Conservation (phyloP, 371 early-diverging fungal species). For the Lichtheimia ornata region DNA sequence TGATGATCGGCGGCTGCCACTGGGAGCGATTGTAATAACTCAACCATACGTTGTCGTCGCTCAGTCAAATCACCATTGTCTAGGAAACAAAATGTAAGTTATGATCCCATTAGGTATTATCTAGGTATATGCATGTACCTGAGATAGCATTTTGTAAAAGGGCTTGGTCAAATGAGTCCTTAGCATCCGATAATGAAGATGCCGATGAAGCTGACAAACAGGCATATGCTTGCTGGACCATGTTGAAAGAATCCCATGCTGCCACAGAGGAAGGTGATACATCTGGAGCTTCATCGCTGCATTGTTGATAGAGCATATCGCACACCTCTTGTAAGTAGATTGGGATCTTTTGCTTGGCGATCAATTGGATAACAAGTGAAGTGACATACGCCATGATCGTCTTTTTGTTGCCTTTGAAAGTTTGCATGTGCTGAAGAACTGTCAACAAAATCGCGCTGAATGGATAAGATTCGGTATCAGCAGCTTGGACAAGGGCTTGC, state of each 20-base stretch:
- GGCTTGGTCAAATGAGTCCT: not conserved
- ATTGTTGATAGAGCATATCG: conserved; percentile 10
- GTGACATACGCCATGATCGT: conserved; percentile 40
- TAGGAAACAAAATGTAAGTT: too few relatives aligned
- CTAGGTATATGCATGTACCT: not conserved
- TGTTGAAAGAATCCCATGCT: not conserved
- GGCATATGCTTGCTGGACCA: not conserved
- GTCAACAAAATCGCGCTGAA: conserved; percentile 62
- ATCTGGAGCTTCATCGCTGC: not conserved
- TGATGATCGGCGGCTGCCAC: conserved; percentile 21
- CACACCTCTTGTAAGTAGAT: conserved; percentile 26
- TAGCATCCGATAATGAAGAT: not conserved
- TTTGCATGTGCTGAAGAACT: conserved; percentile 51
- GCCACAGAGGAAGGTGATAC: not conserved
- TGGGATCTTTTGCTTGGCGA: conserved; percentile 40
- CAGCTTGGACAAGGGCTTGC: not conserved
- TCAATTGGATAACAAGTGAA: conserved; percentile 27
- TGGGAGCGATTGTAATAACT: conserved; percentile 21
- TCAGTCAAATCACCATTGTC: not conserved
- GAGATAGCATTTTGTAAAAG: not conserved
- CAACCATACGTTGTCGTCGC: conserved; percentile 16
- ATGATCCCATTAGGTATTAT: not conserved
- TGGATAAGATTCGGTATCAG: conserved; percentile 26
- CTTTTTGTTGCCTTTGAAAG: conserved; percentile 44
- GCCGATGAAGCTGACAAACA: not conserved